Base-by-base conservation (phyloP, 2,329 filamentous ascomycete genomes). In the Neodidymelliopsis sp. region DNA sequence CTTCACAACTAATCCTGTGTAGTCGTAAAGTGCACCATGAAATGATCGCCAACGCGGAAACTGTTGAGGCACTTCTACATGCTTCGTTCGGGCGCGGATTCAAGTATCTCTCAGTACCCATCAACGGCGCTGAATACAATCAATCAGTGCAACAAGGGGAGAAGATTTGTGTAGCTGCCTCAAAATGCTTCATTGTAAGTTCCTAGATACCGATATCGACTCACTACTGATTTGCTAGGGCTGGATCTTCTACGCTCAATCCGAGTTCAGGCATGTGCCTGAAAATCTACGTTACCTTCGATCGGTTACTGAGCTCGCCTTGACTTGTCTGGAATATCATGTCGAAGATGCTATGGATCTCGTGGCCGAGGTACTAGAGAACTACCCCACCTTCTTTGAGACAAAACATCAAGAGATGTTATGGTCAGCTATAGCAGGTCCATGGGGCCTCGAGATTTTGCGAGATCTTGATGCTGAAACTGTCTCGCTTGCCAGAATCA, bases 221-320 rank as follows among this genome's bases (percentile, higher is more conserved):
- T 18, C 10, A 12, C 12, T 6, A 37, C 62, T 67, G 33, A 67
- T 35, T 2, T 13, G 3, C 0, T n/a, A 89, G 86, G 81, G 86
- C 4, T 93, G 89, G 88, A 81, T 91, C 23, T 79, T 84, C 59
- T 91, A 91, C 63, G 86, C 85, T 4, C 87, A 91, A 61, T 81
- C 83, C 24, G 79, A 82, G 20, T 84, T 85, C 38, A 75, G 81
- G 3, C 79, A 81, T 34, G 80, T 82, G 24, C 80, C 80, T 12
- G 77, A 81, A 12, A 77, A 88, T 23, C 74, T 88, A 2, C 75
- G 79, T 13, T 77, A 83, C 13, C 77, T 92, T 11, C 82, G 82
- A 23, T 77, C 79, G 2, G 74, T 91, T 4, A 79, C 87, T 2
- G 77, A 81, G 22, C 77, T 81, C 4, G 80, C 84, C 16, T 81